Base-by-base conservation (phyloP, 169 alveolate species). In the Eimeria necatrix region DNA sequence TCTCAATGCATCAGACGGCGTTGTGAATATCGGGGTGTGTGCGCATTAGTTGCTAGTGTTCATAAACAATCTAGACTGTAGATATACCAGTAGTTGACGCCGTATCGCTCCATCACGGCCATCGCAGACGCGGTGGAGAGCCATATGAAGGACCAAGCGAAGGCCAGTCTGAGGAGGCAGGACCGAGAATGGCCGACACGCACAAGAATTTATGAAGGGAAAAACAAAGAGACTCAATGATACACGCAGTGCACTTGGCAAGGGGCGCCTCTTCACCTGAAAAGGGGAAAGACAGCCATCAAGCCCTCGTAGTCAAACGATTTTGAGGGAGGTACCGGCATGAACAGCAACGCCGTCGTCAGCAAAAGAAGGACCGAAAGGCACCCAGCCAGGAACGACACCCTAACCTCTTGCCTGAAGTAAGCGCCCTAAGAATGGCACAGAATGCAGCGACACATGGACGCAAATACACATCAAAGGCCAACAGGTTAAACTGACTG, bases 61-160 rank as follows among this genome's bases (percentile, higher is more conserved):
- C 41, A 32, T 32, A 32, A 32, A 32, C 41, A 32, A 32, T 32
- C 41, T n/a, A 41, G 52, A 22, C 51, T 71, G 83, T 22, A 71
- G 61, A 51, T 0, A 4, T 60, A 53, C 95, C 7, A 80, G 94
- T 97, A 97, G 85, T 97, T 97, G 48, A 97, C 98, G 26, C 98
- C 98, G 74, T 96, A 97, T 22, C 81, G 87, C 81, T 97, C 98
- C 95, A 97, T 97, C 32, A 93, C 95, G 61, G 96, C 90, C 87
- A 96, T 97, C 61, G 97, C 96, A 83, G 97, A 78, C 4, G 98
- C 98, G 49, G 95, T 46, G 56, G 91, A 70, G 53, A 74, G 20
- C 93, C 83, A 59, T 9, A 48, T 51, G 56, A 86, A 86, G 1
- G 84, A 46, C 83, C 81, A 86, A 51, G 51, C 64, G 22, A 86